Percentiles rank a stretch among this genome's conserved stretches.
phyloP scores from a whole-genome alignment of 1,139 yeast species.

The Taphrina flavorubra region DNA sequence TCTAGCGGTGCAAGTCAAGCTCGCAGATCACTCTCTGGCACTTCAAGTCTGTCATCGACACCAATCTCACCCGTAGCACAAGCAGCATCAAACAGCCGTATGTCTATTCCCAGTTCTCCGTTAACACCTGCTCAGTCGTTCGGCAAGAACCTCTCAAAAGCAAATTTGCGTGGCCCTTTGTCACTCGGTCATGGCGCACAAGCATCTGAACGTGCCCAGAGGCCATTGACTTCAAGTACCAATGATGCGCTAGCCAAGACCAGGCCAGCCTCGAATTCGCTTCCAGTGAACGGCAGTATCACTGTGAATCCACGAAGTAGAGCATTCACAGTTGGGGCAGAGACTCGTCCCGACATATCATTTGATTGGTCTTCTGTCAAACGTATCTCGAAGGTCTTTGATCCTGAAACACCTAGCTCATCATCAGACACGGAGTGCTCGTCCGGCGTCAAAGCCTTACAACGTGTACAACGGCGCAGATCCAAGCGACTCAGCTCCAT shows the following conservation, averaged over 20 bases:
- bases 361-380: constrained; percentile 23
- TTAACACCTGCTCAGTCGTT: constrained; percentile 21
- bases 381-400: constrained; percentile 52
- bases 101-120: constrained; percentile 45
- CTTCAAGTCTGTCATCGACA: constrained; percentile 44
- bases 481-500: constrained; percentile 53
- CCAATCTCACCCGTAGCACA: constrained; percentile 44
- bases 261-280: constrained; percentile 20
- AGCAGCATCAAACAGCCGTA: constrained; percentile 29
- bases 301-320: constrained; percentile 22
- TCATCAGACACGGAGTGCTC: constrained; percentile 73
- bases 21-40: constrained; percentile 42
- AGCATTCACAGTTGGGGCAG: constrained; percentile 35
- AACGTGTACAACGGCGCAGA: constrained; percentile 64
- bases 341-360: constrained; percentile 36
- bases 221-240: background rate
- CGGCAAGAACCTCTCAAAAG: background rate
- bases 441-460: constrained; percentile 57
- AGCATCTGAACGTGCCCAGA: background rate
- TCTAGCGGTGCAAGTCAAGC: constrained; percentile 42
- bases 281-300: constrained; percentile 37
- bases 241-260: constrained; percentile 24
- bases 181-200: background rate
- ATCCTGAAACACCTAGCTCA: constrained; percentile 61
- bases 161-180: background rate